Conservation (phyloP, 805 yeast genomes). For the Suhomyces faveliae region DNA sequence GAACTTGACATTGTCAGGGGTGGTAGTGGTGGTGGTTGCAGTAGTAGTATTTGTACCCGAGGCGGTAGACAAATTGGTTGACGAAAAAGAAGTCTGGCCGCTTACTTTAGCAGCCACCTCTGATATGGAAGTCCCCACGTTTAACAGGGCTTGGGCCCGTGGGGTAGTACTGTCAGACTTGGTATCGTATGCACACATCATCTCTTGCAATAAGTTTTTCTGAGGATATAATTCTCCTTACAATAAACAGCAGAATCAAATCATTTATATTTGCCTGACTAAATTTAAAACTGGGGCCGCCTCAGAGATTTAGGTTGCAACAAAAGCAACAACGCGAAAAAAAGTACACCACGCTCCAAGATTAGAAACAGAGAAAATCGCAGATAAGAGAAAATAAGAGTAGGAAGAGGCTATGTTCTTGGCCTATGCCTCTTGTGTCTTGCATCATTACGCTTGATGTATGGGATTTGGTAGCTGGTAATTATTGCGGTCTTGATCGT, state of each 20-base stretch:
- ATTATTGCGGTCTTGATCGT: no score
- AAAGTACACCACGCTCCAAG: background rate
- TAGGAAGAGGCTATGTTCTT: no score
- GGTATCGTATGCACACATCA: background rate
- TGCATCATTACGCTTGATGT: no score
- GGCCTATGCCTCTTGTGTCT: no score
- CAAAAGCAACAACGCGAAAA: slow-evolving; percentile 3
- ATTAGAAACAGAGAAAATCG: no score
- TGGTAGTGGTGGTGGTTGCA: background rate
- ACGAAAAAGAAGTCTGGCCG: background rate
- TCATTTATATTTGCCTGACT: background rate
- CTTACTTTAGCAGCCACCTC: background rate
- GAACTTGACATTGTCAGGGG: slow-evolving; percentile 3
- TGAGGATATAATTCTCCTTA: background rate
- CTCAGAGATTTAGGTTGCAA: background rate
- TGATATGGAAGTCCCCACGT: background rate
- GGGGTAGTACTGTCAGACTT: background rate
- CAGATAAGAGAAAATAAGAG: no score
- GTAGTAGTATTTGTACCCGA: slow-evolving; percentile 3
- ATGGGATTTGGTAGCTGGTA: no score
- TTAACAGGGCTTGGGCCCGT: background rate
- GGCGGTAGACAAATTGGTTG: background rate
- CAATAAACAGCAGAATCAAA: background rate
- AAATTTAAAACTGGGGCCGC: background rate
- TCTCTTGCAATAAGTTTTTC: background rate